Conservation (phyloP, 345 rosid genomes). For the Noccaea caerulescens region DNA sequence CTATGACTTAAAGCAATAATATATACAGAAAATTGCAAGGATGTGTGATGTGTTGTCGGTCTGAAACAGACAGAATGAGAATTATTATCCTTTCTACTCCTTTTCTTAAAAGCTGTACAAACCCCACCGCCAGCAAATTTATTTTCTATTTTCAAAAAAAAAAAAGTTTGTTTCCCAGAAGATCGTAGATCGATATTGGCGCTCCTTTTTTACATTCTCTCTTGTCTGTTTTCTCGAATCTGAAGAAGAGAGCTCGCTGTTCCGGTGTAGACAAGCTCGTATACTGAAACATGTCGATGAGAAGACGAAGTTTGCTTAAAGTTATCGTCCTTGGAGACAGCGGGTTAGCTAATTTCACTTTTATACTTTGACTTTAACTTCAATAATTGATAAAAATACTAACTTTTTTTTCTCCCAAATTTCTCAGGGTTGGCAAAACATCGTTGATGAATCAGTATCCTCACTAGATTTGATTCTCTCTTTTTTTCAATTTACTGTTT, state of each 20-base stretch:
- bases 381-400: neutral
- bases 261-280: no score
- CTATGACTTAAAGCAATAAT: neutral
- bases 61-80: neutral
- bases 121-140: conserved; percentile 16
- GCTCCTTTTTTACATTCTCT: conserved; percentile 45
- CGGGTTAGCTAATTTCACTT: conserved; percentile 56
- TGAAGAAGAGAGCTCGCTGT: conserved; percentile 7
- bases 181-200: conserved; percentile 50
- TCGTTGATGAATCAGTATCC: conserved; percentile 99
- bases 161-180: neutral
- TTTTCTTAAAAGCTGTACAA: conserved; percentile 15
- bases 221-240: conserved; percentile 17
- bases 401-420: neutral
- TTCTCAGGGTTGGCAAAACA: conserved; percentile 93
- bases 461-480: conserved; percentile 30
- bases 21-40: neutral
- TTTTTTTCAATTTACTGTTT: conserved; percentile 9
- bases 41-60: neutral
- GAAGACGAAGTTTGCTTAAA: conserved; percentile 90
- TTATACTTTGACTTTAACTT: neutral
- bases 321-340: conserved; percentile 98
- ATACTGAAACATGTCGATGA: conserved; percentile 59
- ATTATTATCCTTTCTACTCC: neutral
- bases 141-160: no score